Evolutionary conservation across 2,329 filamentous ascomycete species (phyloP).

Genomic region (Bipolaris zeicola): DNA sequence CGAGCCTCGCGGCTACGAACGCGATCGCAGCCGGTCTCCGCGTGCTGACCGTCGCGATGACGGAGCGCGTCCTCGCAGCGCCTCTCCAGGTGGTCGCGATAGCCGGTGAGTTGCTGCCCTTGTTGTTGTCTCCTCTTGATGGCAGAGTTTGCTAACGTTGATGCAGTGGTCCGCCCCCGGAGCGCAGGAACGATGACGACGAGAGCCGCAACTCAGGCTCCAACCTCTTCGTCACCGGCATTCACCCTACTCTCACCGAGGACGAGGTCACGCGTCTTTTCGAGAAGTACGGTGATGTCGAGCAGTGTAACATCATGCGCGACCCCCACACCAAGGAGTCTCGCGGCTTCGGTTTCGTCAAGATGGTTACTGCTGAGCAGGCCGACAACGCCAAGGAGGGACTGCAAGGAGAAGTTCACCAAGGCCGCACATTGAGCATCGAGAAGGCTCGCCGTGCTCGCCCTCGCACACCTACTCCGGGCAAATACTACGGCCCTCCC

Average conservation of each 20-base stretch:
- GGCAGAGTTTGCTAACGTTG: conserved; percentile 24
- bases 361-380: conserved; percentile 95
- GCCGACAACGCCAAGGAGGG: conserved; percentile 97
- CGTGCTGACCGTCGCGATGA: conserved; percentile 59
- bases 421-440: conserved; percentile 94
- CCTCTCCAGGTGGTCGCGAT: conserved; percentile 65
- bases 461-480: conserved; percentile 93
- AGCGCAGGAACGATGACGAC: conserved; percentile 70
- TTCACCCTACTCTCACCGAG: conserved; percentile 89
- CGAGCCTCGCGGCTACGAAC: conserved; percentile 66
- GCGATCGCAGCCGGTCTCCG: conserved; percentile 70
- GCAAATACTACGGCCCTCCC: conserved; percentile 98
- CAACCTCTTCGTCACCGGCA: conserved; percentile 98
- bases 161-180: conserved; percentile 55
- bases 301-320: conserved; percentile 99
- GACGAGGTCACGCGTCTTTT: conserved; percentile 92
- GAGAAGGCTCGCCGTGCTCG: conserved; percentile 97
- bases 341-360: conserved; percentile 98
- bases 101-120: conserved; percentile 39
- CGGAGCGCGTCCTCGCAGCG: conserved; percentile 66
- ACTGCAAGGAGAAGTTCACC: conserved; percentile 91
- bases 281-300: conserved; percentile 97
- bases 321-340: conserved; percentile 98
- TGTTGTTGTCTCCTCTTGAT: not conserved
- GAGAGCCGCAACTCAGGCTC: conserved; percentile 90